Evolutionary conservation across 805 yeast species (phyloP).

Genomic region (Ogataea pini): DNA sequence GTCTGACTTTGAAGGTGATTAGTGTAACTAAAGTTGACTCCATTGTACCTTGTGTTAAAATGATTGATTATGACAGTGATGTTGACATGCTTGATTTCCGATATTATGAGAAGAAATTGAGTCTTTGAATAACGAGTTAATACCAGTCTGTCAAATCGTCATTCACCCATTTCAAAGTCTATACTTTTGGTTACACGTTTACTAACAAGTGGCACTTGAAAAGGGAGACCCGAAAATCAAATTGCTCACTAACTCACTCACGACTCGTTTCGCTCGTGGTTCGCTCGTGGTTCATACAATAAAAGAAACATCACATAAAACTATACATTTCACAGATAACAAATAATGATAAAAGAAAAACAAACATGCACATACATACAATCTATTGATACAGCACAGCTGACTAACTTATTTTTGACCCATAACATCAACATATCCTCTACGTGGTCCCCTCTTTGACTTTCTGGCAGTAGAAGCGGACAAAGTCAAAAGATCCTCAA

Average conservation of each 20-base stretch:
- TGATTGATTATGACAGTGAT: slow-evolving; percentile 13
- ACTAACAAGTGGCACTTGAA: no score
- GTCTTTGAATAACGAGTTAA: not conserved
- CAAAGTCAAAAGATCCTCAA: slow-evolving; percentile 33
- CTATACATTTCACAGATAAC: not conserved
- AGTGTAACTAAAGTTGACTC: slow-evolving; percentile 17
- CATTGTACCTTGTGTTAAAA: slow-evolving; percentile 22
- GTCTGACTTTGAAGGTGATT: slow-evolving; percentile 13
- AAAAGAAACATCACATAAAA: not conserved
- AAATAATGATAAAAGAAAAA: not conserved
- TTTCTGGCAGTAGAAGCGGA: slow-evolving; percentile 40
- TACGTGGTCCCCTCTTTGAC: slow-evolving; percentile 54
- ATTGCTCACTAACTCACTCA: no score
- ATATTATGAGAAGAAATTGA: slow-evolving; percentile 14
- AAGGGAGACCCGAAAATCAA: no score
- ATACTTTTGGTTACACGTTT: no score
- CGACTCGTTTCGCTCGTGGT: not conserved
- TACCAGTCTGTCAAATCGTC: no score
- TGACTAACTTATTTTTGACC: slow-evolving; percentile 20
- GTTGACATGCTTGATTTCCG: slow-evolving; percentile 15
- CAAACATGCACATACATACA: not conserved
- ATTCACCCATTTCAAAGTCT: no score
- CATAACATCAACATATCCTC: slow-evolving; percentile 69
- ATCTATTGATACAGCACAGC: not conserved
- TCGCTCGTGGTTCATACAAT: not conserved